Percentiles rank a stretch among this genome's conserved stretches.
These are phyloP conservation scores for Syzygium jambos DNA, from an alignment of 345 rosid genomes.

Conservation along the genomic window DNA sequence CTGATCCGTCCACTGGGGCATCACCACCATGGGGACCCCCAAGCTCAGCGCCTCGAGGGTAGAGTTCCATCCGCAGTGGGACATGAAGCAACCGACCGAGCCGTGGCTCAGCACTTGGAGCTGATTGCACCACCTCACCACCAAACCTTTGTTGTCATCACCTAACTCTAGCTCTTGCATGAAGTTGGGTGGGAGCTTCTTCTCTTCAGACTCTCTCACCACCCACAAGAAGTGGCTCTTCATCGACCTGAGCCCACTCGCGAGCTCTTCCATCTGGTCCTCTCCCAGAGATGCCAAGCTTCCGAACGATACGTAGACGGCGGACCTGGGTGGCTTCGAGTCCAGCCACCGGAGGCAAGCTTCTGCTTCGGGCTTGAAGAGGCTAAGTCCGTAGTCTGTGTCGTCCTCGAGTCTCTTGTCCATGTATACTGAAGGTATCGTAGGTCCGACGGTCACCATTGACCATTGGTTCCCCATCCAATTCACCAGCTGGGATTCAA, in stretches of 20 bases:
- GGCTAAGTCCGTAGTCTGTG: conserved; percentile 36
- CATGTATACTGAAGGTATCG: conserved; percentile 37
- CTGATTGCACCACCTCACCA: conserved; percentile 50
- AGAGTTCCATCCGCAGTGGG: conserved; percentile 72
- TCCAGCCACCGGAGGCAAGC: conserved; percentile 32
- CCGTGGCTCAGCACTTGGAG: conserved; percentile 39
- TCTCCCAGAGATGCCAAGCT: conserved; percentile 36
- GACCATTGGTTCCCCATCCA: conserved; percentile 34
- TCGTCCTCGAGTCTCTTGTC: conserved; percentile 42
- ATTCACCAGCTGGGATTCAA: conserved; percentile 17
- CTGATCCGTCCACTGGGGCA: conserved; percentile 62
- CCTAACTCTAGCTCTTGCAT: conserved; percentile 7
- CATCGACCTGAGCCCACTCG: conserved; percentile 26
- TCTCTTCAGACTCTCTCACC: conserved; percentile 37
- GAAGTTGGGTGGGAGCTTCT: conserved; percentile 31
- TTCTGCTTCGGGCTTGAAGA: conserved; percentile 27
- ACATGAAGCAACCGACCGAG: conserved; percentile 51
- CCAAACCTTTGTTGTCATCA: conserved; percentile 20
- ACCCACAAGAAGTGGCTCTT: conserved; percentile 48
- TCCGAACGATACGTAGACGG: conserved; percentile 47
- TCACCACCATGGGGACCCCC: conserved; percentile 48
- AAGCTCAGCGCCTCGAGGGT: conserved; percentile 50
- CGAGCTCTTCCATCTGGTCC: conserved; percentile 46
- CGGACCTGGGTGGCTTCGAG: conserved; percentile 23
- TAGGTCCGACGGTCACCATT: conserved; percentile 40